Conservation (phyloP, 2,329 filamentous ascomycete genomes). For the Albophoma yamanashiensis region DNA sequence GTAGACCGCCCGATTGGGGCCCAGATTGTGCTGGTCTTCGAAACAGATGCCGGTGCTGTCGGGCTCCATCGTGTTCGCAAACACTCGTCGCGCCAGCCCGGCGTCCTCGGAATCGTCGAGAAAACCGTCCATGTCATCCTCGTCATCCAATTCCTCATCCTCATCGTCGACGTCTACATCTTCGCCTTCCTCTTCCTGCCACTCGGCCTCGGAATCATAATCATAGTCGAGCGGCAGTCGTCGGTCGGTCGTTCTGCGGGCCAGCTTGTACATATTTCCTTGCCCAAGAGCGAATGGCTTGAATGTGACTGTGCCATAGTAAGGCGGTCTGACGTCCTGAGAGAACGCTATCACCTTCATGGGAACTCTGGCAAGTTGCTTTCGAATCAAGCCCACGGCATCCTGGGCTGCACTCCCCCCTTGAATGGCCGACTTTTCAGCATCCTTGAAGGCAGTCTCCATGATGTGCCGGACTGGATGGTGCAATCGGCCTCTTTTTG, state of each 20-base stretch:
- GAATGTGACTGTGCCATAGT: constrained; percentile 62
- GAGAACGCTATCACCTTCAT: constrained; percentile 53
- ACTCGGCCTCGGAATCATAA: constrained; percentile 79
- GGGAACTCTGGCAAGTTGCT: constrained; percentile 41
- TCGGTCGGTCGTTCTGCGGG: constrained; percentile 41
- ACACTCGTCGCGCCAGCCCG: constrained; percentile 43
- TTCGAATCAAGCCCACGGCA: constrained; percentile 20
- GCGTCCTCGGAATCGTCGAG: constrained; percentile 75
- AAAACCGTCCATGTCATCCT: constrained; percentile 84
- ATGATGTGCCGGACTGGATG: constrained; percentile 52
- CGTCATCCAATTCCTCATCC: constrained; percentile 60
- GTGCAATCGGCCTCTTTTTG: constrained; percentile 34
- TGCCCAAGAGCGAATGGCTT: constrained; percentile 33
- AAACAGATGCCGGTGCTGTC: constrained; percentile 75
- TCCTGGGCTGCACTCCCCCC: constrained; percentile 23
- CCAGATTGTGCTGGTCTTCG: constrained; percentile 47
- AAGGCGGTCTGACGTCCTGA: constrained; percentile 57
- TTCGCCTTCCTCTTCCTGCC: constrained; percentile 66
- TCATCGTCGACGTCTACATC: constrained; percentile 58
- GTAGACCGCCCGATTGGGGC: constrained; percentile 37
- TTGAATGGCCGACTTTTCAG: constrained; percentile 24
- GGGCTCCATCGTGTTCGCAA: constrained; percentile 62
- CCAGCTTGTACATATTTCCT: constrained; percentile 37
- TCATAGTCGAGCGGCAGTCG: constrained; percentile 65
- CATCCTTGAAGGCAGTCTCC: constrained; percentile 38